phyloP scores from a whole-genome alignment of 2,329 filamentous ascomycete species.

The Aspergillus fumigatiaffinis region DNA sequence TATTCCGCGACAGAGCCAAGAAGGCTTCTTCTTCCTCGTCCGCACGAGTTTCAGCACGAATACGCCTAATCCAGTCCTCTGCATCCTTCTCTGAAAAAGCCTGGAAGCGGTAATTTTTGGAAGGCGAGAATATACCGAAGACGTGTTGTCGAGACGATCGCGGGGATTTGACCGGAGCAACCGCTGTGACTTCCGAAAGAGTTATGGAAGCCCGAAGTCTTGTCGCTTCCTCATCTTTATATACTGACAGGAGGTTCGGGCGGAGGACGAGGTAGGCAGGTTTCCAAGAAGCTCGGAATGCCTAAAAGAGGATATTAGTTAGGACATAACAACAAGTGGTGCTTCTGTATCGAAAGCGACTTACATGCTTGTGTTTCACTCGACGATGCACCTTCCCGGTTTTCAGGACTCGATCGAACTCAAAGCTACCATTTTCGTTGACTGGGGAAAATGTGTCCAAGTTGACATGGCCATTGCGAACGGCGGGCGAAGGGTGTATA shows the following conservation, averaged over 20 bases:
- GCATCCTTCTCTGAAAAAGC: conserved; percentile 70
- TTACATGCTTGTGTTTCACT: conserved; percentile 88
- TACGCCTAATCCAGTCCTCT: conserved; percentile 78
- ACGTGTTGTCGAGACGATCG: conserved; percentile 83
- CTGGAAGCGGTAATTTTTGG: conserved; percentile 88
- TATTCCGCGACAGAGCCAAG: conserved; percentile 42
- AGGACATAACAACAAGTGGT: background rate
- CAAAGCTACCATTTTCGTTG: conserved; percentile 92
- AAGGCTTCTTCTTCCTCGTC: conserved; percentile 87
- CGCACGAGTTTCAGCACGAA: conserved; percentile 74
- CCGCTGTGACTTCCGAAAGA: conserved; percentile 84
- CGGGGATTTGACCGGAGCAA: conserved; percentile 81
- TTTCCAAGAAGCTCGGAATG: conserved; percentile 74
- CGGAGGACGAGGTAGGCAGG: conserved; percentile 82
- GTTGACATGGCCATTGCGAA: conserved; percentile 47
- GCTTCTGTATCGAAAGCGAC: conserved; percentile 8
- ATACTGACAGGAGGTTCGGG: conserved; percentile 84
- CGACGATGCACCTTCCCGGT: conserved; percentile 81
- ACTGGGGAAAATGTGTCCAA: conserved; percentile 75
- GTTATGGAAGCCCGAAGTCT: conserved; percentile 85
- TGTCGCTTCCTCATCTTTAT: conserved; percentile 86
- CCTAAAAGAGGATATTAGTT: conserved; percentile 18
- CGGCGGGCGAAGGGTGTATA: conserved; percentile 13
- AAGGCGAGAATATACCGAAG: conserved; percentile 88
- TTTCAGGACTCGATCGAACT: conserved; percentile 91